Conservation (phyloP, 2,329 filamentous ascomycete genomes). For the Arthrobotrys sphaeroides region DNA sequence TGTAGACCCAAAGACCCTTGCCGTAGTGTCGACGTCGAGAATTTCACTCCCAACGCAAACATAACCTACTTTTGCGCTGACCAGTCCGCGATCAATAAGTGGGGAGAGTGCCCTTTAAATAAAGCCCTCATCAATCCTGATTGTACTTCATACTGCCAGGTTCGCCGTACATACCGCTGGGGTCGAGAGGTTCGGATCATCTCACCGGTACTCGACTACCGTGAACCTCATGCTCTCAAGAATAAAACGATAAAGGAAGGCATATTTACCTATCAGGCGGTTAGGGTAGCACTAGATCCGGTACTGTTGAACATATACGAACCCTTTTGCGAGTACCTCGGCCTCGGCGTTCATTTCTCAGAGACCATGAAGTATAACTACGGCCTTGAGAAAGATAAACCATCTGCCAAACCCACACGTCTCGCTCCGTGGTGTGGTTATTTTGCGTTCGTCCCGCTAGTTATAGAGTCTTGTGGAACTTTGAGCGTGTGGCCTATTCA, state of each 20-base stretch:
- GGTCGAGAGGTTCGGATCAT: conserved; percentile 18
- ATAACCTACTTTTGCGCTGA: background rate
- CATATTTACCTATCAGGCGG: background rate
- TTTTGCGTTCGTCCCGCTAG: conserved; percentile 19
- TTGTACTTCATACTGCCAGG: conserved; percentile 28
- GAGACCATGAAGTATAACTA: background rate
- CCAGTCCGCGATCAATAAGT: background rate
- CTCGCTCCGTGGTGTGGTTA: conserved; percentile 24
- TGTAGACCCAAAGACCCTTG: conserved; percentile 17
- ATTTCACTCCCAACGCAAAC: background rate
- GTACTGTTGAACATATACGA: background rate
- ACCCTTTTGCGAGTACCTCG: conserved; percentile 1
- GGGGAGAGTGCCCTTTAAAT: conserved; percentile 2
- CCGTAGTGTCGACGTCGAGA: background rate
- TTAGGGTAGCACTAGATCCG: background rate
- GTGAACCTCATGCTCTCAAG: background rate
- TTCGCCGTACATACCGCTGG: conserved; percentile 21
- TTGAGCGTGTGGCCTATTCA: conserved; percentile 15
- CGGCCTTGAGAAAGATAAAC: background rate
- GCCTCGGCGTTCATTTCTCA: background rate
- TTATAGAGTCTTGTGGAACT: conserved; percentile 28
- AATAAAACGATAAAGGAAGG: background rate
- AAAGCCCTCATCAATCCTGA: background rate
- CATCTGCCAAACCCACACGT: background rate
- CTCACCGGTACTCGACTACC: background rate